Conservation (phyloP, 768 basidiomycete genomes). For the Rhizopogon vesiculosus region DNA sequence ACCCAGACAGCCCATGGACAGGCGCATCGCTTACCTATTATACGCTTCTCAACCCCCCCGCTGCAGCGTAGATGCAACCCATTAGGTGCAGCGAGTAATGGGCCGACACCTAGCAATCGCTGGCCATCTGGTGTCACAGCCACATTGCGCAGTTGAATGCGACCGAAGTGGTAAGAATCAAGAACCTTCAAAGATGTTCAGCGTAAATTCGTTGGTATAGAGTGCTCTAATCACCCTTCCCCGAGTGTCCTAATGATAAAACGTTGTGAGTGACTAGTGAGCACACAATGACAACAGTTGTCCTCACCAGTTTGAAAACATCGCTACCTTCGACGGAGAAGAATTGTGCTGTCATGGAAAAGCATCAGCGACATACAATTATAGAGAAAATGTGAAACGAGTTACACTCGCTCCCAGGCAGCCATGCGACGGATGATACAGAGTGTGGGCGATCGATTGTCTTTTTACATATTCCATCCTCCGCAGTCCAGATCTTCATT, state of each 20-base stretch:
- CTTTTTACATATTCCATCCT: constrained; percentile 48
- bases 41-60: constrained; percentile 48
- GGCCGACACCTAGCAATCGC: constrained; percentile 47
- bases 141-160: constrained; percentile 44
- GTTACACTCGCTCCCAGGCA: constrained; percentile 44
- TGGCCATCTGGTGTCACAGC: constrained; percentile 42
- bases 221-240: constrained; percentile 28
- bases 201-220: constrained; percentile 5
- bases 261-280: constrained; percentile 10
- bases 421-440: constrained; percentile 48
- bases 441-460: constrained; percentile 43
- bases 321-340: constrained; percentile 46
- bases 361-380: constrained; percentile 10
- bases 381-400: background rate
- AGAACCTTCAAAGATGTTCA: constrained; percentile 24
- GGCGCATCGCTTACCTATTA: constrained; percentile 35
- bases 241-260: constrained; percentile 34
- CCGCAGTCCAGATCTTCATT: constrained; percentile 51
- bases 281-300: constrained; percentile 3
- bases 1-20: background rate
- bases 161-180: constrained; percentile 38
- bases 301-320: constrained; percentile 39
- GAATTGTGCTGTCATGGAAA: constrained; percentile 32
- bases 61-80: constrained; percentile 44
- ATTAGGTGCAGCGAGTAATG: constrained; percentile 36